phyloP scores from a whole-genome alignment of 352 stramenopile species.

The Phytophthora syringae region DNA sequence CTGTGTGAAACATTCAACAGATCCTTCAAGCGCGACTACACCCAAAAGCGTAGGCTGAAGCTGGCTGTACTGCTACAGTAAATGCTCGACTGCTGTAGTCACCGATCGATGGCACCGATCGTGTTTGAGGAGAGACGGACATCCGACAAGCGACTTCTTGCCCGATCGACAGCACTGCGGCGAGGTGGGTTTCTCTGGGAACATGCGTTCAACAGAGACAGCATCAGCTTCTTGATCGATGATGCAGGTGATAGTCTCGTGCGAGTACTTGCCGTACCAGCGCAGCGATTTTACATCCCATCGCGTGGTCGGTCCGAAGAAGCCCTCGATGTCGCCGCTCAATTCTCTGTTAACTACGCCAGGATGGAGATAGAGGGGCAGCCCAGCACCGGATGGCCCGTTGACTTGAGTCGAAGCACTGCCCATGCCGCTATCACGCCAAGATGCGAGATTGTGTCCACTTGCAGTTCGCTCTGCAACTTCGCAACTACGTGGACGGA shows the following conservation, averaged over 20 bases:
- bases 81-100: not conserved
- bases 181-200: not conserved
- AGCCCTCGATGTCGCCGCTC: not conserved
- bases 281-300: not conserved
- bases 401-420: not conserved
- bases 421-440: not conserved
- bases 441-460: slow-evolving; percentile 3
- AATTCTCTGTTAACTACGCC: slow-evolving; percentile 4
- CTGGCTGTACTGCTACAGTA: not conserved
- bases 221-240: slow-evolving; percentile 3
- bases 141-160: not conserved
- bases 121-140: no score
- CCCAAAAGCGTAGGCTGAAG: not conserved
- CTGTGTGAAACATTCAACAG: slow-evolving; percentile 4
- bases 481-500: not conserved
- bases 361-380: slow-evolving; percentile 1
- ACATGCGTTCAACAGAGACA: not conserved
- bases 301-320: not conserved
- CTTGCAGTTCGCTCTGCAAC: not conserved
- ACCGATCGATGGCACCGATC: slow-evolving; percentile 6
- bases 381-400: not conserved
- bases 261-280: not conserved
- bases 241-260: not conserved
- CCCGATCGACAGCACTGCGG: not conserved
- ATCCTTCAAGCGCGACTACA: slow-evolving; percentile 5